These are phyloP conservation scores for Nakazawaea wyomingensis DNA, from an alignment of 805 yeast genomes.

Conservation along the genomic window DNA sequence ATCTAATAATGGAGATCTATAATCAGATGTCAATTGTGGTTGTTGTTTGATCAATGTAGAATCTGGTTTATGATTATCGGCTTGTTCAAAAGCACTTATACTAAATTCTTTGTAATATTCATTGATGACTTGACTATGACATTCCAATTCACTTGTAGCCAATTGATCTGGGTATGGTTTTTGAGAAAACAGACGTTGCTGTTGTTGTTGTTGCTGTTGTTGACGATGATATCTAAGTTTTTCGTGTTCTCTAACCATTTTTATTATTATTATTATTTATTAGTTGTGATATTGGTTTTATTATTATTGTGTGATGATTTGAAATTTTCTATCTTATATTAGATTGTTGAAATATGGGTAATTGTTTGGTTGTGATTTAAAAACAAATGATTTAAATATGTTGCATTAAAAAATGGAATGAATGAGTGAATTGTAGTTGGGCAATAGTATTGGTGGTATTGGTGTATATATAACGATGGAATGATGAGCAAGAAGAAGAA, in stretches of 20 bases:
- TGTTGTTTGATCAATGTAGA: conserved; percentile 60
- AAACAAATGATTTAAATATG: too few species aligned
- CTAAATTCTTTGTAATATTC: conserved; percentile 54
- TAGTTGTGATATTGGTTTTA: too few species aligned
- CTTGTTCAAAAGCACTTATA: conserved; percentile 29
- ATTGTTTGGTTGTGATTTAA: too few species aligned
- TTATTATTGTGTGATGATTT: too few species aligned
- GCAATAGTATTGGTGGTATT: too few species aligned
- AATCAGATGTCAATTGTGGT: conserved; percentile 63
- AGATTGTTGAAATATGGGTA: too few species aligned
- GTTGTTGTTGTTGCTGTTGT: not conserved
- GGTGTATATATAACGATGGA: too few species aligned
- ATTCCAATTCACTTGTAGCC: conserved; percentile 42
- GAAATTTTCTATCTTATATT: too few species aligned
- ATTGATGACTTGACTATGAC: conserved; percentile 38
- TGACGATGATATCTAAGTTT: conserved; percentile 1
- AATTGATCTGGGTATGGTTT: conserved; percentile 40
- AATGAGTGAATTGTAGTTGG: too few species aligned
- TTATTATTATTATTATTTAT: too few species aligned
- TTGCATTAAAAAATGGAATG: too few species aligned
- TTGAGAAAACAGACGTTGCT: not conserved
- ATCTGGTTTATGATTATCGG: conserved; percentile 40
- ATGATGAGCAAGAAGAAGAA: too few species aligned
- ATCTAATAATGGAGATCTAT: conserved; percentile 63
- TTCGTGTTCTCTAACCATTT: conserved; percentile 2